A percentile compares a stretch with the other conserved stretches of the same genome.
Conservation (phyloP, 257 asterid species). For the Eustoma russellianum region DNA sequence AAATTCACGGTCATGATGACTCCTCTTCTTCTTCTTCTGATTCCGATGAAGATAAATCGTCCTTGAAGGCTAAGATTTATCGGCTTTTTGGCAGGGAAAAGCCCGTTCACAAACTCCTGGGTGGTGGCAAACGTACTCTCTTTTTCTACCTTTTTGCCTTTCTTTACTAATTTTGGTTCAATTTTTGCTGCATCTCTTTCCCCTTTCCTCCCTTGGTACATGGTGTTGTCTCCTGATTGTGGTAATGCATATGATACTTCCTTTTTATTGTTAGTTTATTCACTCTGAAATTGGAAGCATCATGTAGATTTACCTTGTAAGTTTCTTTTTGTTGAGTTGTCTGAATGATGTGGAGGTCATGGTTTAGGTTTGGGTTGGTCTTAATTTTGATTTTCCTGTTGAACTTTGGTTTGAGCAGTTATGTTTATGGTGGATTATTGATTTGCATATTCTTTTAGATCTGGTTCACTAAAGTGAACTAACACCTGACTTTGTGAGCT, state of each 20-base stretch:
- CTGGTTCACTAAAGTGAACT: too few species aligned
- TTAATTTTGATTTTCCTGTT: too few species aligned
- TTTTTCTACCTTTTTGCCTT: neutral
- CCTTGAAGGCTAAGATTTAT: constrained; percentile 37
- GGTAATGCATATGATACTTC: neutral
- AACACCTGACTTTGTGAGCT: too few species aligned
- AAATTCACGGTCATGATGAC: constrained; percentile 30
- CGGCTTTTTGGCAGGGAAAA: constrained; percentile 77
- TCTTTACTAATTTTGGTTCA: neutral
- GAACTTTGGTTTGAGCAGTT: too few species aligned
- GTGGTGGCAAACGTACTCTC: constrained; percentile 65
- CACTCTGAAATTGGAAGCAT: neutral
- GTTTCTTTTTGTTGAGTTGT: too few species aligned
- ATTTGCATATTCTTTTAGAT: too few species aligned
- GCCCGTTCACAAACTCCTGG: constrained; percentile 62
- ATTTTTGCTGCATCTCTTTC: neutral
- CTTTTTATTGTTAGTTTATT: neutral
- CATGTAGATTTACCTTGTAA: neutral
- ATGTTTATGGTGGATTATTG: too few species aligned
- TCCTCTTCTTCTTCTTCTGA: constrained; percentile 56
- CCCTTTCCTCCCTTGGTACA: neutral
- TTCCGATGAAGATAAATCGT: constrained; percentile 40
- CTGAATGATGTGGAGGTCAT: too few species aligned
- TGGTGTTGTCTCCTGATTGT: neutral
- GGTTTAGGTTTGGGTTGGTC: too few species aligned